These are phyloP conservation scores for Candolleomyces eurysporus DNA, from an alignment of 768 basidiomycete genomes.

Conservation along the genomic window DNA sequence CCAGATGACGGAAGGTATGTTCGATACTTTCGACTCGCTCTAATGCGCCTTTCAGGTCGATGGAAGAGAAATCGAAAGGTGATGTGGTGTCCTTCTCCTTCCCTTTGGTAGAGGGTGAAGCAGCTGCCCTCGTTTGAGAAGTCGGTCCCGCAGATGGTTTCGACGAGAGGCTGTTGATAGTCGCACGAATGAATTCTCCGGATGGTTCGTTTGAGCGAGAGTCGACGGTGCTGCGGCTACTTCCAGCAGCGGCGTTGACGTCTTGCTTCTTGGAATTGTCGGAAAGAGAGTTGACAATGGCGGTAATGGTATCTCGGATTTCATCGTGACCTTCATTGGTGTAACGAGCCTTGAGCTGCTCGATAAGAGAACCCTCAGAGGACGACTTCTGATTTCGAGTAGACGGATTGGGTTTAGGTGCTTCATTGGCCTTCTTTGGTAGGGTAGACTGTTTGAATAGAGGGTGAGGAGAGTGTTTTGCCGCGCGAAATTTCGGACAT, in stretches of 20 bases:
- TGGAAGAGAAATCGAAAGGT: slow-evolving; percentile 19
- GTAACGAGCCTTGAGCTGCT: slow-evolving; percentile 30
- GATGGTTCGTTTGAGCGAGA: not conserved
- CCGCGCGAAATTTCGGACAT: no score
- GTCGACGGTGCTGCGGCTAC: not conserved
- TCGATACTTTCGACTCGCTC: slow-evolving; percentile 40
- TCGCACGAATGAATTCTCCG: not conserved
- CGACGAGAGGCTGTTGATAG: not conserved
- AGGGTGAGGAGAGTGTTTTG: no score
- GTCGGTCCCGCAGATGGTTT: slow-evolving; percentile 5
- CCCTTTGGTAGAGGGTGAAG: slow-evolving; percentile 26
- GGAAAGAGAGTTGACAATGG: slow-evolving; percentile 33
- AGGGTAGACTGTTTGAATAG: not conserved
- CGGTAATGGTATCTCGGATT: slow-evolving; percentile 40
- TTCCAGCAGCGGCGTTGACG: not conserved
- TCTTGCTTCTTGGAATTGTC: not conserved
- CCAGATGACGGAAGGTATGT: slow-evolving; percentile 35
- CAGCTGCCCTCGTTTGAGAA: not conserved
- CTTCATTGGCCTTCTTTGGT: not conserved
- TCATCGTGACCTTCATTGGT: slow-evolving; percentile 28
- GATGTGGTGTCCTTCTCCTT: slow-evolving; percentile 28
- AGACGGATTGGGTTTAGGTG: not conserved
- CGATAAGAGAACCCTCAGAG: slow-evolving; percentile 19
- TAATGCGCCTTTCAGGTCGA: slow-evolving; percentile 32
- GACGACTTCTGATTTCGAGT: not conserved